Conservation (phyloP, 2,329 filamentous ascomycete genomes). For the Pseudocercospora fijiensis region DNA sequence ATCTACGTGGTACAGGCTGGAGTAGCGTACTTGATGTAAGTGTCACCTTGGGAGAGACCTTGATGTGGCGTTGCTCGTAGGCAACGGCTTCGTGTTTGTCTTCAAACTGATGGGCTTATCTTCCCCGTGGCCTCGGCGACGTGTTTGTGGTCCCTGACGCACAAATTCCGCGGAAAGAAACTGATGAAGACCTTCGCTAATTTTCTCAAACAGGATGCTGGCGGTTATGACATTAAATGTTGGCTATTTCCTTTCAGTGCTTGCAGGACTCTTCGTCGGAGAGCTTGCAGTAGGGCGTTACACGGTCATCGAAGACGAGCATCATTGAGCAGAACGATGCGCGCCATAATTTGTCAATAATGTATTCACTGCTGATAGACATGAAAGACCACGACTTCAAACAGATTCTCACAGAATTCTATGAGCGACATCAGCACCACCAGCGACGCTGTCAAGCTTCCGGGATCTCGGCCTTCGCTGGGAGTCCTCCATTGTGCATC, state of each 20-base stretch:
- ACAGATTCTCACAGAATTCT: neutral
- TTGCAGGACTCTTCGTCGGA: slow-evolving; percentile 78
- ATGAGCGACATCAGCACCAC: no score
- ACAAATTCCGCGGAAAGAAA: no score
- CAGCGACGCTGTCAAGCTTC: no score
- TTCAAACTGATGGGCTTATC: neutral
- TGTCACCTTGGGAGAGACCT: slow-evolving; percentile 30
- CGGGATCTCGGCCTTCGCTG: neutral
- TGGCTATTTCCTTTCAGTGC: slow-evolving; percentile 78
- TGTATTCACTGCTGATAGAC: neutral
- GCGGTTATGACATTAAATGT: slow-evolving; percentile 88
- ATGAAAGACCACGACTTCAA: neutral
- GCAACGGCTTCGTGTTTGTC: neutral
- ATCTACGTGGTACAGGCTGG: slow-evolving; percentile 72
- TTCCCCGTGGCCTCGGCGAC: neutral
- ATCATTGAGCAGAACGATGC: slow-evolving; percentile 27
- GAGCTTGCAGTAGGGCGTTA: slow-evolving; percentile 78
- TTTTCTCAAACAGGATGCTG: slow-evolving; percentile 68
- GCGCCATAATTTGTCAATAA: neutral
- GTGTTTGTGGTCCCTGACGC: no score
- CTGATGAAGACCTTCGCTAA: neutral
- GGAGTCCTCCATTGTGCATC: neutral
- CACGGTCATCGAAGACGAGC: slow-evolving; percentile 47
- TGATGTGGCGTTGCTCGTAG: neutral
- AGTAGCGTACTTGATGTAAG: slow-evolving; percentile 82